These are phyloP conservation scores for Chrysosporium keratinophilum DNA, from an alignment of 2,329 filamentous ascomycete genomes.

Conservation along the genomic window DNA sequence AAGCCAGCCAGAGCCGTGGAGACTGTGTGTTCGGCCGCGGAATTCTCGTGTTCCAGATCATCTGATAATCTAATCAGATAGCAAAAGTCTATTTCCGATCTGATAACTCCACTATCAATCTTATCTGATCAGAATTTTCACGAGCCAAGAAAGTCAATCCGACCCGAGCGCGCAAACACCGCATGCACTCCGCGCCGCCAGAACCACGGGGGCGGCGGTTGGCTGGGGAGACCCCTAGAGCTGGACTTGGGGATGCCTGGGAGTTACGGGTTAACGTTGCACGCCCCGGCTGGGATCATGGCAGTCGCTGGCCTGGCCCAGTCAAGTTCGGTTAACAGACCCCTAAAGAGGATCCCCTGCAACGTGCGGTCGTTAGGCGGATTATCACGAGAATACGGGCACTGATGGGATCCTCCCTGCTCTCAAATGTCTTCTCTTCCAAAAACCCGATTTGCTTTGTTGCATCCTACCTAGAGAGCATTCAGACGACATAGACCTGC, in stretches of 20 bases:
- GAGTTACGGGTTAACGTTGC: too few species aligned
- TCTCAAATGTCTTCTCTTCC: not conserved
- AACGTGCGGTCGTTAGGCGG: not conserved
- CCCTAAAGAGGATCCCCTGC: not conserved
- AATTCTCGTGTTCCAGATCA: constrained; percentile 4
- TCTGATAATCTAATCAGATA: constrained; percentile 11
- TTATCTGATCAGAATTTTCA: constrained; percentile 12
- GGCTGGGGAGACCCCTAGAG: too few species aligned
- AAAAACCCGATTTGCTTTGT: not conserved
- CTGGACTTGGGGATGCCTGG: too few species aligned
- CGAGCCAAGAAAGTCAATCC: constrained; percentile 3
- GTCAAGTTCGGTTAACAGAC: not conserved
- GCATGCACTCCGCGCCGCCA: not conserved
- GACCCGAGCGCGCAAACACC: not conserved
- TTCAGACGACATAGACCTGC: not conserved
- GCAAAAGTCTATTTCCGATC: not conserved
- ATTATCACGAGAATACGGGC: not conserved
- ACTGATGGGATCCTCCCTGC: not conserved
- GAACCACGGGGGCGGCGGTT: too few species aligned
- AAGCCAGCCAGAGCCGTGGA: not conserved
- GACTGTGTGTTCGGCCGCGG: not conserved
- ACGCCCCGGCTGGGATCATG: not conserved
- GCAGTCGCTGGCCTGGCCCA: not conserved
- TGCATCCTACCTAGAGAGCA: not conserved
- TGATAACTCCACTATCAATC: constrained; percentile 1